phyloP scores from a whole-genome alignment of 306 rosid species.

The Pterocarpus macrocarpus region DNA sequence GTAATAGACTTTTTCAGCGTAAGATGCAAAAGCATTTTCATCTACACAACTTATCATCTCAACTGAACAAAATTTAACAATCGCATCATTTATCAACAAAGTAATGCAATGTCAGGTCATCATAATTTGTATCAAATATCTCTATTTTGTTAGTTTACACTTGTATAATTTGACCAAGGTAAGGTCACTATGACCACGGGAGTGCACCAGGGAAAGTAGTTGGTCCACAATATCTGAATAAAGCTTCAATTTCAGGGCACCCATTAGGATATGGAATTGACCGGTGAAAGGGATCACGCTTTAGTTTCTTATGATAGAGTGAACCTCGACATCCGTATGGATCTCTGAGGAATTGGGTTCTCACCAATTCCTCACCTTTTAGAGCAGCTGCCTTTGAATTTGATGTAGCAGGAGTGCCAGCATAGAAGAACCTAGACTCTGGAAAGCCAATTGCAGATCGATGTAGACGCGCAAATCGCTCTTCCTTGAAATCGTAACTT shows the following conservation, averaged over 20 bases:
- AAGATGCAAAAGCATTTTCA: slow-evolving; percentile 24
- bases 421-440: slow-evolving; percentile 79
- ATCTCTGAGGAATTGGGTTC: slow-evolving; percentile 78
- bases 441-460: slow-evolving; percentile 95
- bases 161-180: slow-evolving; percentile 6
- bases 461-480: slow-evolving; percentile 82
- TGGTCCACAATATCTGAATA: slow-evolving; percentile 86
- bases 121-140: slow-evolving; percentile 29
- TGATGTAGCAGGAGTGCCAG: slow-evolving; percentile 78
- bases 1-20: background rate
- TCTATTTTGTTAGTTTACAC: slow-evolving; percentile 40
- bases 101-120: slow-evolving; percentile 3
- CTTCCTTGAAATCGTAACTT: slow-evolving; percentile 88
- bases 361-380: slow-evolving; percentile 86
- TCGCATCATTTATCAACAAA: slow-evolving; percentile 26
- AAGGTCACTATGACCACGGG: slow-evolving; percentile 65
- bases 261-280: slow-evolving; percentile 91
- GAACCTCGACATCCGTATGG: slow-evolving; percentile 89
- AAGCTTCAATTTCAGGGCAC: slow-evolving; percentile 87
- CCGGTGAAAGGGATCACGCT: slow-evolving; percentile 92
- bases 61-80: slow-evolving; percentile 36
- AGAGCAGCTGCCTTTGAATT: slow-evolving; percentile 74
- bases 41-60: slow-evolving; percentile 29
- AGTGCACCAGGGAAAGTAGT: slow-evolving; percentile 76
- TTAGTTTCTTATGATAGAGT: slow-evolving; percentile 74